Evolutionary conservation across 257 asterid species (phyloP).

Genomic region (Verbascum thapsus): DNA sequence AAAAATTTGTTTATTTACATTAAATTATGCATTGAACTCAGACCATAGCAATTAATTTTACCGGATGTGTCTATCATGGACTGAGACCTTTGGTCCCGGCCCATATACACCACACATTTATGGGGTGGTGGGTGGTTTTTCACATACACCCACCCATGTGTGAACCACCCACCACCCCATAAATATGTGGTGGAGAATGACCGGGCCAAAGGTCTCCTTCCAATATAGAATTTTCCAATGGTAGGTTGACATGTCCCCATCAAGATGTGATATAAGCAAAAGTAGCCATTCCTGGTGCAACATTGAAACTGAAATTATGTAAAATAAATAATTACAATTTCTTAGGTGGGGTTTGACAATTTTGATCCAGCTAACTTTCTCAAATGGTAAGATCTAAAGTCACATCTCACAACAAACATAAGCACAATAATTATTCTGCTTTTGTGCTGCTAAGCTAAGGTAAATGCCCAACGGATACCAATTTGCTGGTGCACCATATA

Average conservation of each 20-base stretch:
- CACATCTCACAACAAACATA: slow-evolving; percentile 40
- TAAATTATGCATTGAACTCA: background rate
- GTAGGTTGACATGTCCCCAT: slow-evolving; percentile 35
- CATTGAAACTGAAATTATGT: slow-evolving; percentile 14
- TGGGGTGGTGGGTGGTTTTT: too few relatives aligned
- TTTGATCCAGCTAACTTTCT: slow-evolving; percentile 24
- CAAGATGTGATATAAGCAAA: slow-evolving; percentile 13
- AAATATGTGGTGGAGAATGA: too few relatives aligned
- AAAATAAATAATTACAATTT: background rate
- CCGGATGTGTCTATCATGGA: too few relatives aligned
- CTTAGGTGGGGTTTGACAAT: slow-evolving; percentile 26
- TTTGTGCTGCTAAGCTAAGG: slow-evolving; percentile 32
- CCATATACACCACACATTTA: too few relatives aligned
- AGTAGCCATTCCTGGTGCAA: slow-evolving; percentile 16
- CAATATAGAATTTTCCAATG: too few relatives aligned
- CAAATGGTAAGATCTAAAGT: slow-evolving; percentile 29
- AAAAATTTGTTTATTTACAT: background rate
- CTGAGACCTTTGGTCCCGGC: too few relatives aligned
- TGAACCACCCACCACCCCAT: too few relatives aligned
- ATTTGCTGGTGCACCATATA: slow-evolving; percentile 20
- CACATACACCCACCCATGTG: too few relatives aligned
- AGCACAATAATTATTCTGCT: slow-evolving; percentile 1
- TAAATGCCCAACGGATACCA: background rate
- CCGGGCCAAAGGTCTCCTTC: too few relatives aligned
- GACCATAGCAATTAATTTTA: too few relatives aligned